phyloP scores from a whole-genome alignment of 1,284 basidiomycete genomes.

The Chiua sp. region DNA sequence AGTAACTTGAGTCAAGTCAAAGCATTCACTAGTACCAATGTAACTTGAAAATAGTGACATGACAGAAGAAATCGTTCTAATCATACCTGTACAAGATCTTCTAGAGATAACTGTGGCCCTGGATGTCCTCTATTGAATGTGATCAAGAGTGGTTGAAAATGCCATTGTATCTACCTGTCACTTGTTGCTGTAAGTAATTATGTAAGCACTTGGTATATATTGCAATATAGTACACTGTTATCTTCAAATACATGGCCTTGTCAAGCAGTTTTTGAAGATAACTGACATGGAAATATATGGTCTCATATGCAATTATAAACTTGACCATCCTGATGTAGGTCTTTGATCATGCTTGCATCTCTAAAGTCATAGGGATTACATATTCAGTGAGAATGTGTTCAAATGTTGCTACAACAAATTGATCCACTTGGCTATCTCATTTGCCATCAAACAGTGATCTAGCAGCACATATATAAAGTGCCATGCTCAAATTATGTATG shows the following conservation, averaged over 20 bases:
- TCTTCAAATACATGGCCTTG: background rate
- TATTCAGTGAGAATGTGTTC: background rate
- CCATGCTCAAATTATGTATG: slow-evolving; percentile 30
- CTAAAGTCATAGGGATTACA: slow-evolving; percentile 1
- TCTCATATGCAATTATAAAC: slow-evolving; percentile 4
- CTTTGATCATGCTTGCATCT: background rate
- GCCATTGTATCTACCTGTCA: background rate
- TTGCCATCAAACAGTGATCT: slow-evolving; percentile 23
- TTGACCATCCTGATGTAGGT: background rate
- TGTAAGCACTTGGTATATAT: slow-evolving; percentile 3
- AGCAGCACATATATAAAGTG: background rate
- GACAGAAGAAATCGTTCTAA: background rate
- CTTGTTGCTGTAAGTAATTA: background rate
- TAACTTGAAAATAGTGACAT: too few relatives aligned
- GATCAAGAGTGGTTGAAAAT: background rate
- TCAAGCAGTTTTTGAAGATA: slow-evolving; percentile 6
- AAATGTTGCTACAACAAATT: slow-evolving; percentile 4
- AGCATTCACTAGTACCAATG: too few relatives aligned
- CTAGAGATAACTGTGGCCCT: background rate
- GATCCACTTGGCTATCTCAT: slow-evolving; percentile 26
- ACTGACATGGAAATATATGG: slow-evolving; percentile 4
- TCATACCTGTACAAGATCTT: background rate
- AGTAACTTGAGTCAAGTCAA: too few relatives aligned
- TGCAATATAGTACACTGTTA: slow-evolving; percentile 4
- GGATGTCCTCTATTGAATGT: background rate